A percentile compares a stretch with the other conserved stretches of the same genome.
Conservation (phyloP, 352 stramenopile genomes). For the Globisporangium nagaii region DNA sequence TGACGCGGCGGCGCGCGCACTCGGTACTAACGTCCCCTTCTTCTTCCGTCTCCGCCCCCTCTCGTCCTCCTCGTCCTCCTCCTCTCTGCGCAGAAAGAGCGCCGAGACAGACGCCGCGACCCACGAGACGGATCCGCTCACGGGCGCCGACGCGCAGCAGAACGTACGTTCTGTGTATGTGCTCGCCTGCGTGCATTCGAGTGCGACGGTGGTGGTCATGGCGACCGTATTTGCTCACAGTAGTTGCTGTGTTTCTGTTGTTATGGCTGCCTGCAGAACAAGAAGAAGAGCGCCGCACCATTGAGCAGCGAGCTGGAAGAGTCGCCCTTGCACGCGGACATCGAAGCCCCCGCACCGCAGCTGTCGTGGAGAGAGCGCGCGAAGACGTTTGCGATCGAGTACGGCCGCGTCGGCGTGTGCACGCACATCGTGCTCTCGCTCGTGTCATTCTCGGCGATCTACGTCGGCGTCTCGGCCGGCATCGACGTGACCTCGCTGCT, state of each 20-base stretch:
- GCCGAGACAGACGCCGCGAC: slow-evolving; percentile 18
- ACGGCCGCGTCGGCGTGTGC: slow-evolving; percentile 68
- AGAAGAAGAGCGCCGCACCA: not conserved
- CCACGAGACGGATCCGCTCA: slow-evolving; percentile 35
- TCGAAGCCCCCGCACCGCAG: slow-evolving; percentile 12
- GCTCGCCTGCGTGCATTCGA: not conserved
- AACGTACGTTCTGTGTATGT: slow-evolving; percentile 15
- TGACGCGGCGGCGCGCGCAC: slow-evolving; percentile 5
- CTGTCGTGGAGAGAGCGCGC: slow-evolving; percentile 60
- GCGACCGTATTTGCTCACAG: not conserved
- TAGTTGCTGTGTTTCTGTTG: not conserved
- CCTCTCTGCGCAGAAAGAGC: slow-evolving; percentile 5
- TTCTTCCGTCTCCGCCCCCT: slow-evolving; percentile 25
- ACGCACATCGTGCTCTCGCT: slow-evolving; percentile 76
- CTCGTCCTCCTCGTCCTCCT: slow-evolving; percentile 19
- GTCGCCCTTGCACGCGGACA: not conserved
- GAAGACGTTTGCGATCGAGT: slow-evolving; percentile 81
- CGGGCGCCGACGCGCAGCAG: slow-evolving; percentile 10
- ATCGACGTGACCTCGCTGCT: slow-evolving; percentile 60
- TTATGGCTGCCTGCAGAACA: not conserved
- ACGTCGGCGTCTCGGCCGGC: slow-evolving; percentile 58
- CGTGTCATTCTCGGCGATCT: slow-evolving; percentile 72
- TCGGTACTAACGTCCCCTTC: slow-evolving; percentile 24
- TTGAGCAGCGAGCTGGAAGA: not conserved
- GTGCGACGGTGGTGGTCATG: not conserved